Conservation (phyloP, 805 yeast species). For the Teunomyces barrocoloradensis region DNA sequence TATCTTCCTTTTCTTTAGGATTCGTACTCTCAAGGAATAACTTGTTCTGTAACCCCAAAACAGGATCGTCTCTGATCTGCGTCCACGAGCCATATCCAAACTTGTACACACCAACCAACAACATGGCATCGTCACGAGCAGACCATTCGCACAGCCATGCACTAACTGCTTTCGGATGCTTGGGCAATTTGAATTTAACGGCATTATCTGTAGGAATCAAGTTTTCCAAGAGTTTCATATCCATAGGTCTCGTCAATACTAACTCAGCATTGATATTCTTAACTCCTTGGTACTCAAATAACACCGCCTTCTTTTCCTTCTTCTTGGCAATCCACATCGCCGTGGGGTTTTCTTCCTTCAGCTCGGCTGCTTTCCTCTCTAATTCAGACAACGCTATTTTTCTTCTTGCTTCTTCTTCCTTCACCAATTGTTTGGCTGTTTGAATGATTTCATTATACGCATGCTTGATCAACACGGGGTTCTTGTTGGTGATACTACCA, state of each 20-base stretch:
- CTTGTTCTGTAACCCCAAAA: conserved; percentile 80
- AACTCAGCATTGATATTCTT: conserved; percentile 89
- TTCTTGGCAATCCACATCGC: conserved; percentile 61
- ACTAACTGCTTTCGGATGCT: conserved; percentile 72
- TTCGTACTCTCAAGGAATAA: conserved; percentile 55
- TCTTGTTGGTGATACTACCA: conserved; percentile 82
- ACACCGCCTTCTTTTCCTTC: conserved; percentile 84
- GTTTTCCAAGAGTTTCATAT: conserved; percentile 63
- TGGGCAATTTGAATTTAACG: conserved; percentile 55
- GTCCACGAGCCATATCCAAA: conserved; percentile 97
- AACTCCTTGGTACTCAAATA: conserved; percentile 86
- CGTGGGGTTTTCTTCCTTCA: conserved; percentile 49
- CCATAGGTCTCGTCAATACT: conserved; percentile 78
- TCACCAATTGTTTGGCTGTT: conserved; percentile 58
- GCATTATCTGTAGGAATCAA: conserved; percentile 55
- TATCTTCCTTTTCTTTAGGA: conserved; percentile 18
- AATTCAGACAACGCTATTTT: conserved; percentile 51
- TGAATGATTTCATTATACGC: conserved; percentile 71
- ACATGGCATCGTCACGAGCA: conserved; percentile 77
- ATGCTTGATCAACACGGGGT: conserved; percentile 72
- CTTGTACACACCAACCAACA: conserved; percentile 81
- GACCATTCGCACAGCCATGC: conserved; percentile 93
- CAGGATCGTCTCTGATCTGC: conserved; percentile 93
- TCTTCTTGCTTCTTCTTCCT: conserved; percentile 65
- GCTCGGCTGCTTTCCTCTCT: conserved; percentile 59